Evolutionary conservation across 345 rosid genomes (phyloP).

Genomic region (Arabidopsis suecica): DNA sequence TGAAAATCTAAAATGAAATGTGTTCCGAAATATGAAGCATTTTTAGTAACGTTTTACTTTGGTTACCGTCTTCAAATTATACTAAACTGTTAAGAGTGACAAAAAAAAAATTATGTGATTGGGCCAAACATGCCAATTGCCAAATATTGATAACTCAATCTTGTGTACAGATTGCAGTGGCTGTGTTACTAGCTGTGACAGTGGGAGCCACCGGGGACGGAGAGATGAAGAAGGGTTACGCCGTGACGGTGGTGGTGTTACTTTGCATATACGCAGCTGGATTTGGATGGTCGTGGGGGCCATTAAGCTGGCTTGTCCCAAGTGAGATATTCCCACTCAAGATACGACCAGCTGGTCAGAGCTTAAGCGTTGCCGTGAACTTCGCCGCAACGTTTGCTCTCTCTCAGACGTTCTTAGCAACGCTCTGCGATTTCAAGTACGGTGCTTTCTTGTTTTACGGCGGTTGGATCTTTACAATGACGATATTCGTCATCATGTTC

Average conservation of each 20-base stretch:
- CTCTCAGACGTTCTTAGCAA: slow-evolving; percentile 63
- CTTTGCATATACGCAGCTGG: slow-evolving; percentile 58
- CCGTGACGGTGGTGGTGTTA: slow-evolving; percentile 49
- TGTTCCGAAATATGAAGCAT: no score
- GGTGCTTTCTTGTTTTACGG: slow-evolving; percentile 68
- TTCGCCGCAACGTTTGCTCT: slow-evolving; percentile 60
- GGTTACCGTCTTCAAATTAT: neutral
- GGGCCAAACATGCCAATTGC: neutral
- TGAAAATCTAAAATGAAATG: neutral
- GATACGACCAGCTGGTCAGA: slow-evolving; percentile 59
- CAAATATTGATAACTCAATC: neutral
- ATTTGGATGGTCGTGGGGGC: slow-evolving; percentile 90
- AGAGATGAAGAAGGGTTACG: slow-evolving; percentile 34
- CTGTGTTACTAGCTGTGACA: slow-evolving; percentile 45
- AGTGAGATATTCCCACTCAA: slow-evolving; percentile 70
- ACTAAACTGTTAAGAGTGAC: no score
- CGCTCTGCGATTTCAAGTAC: slow-evolving; percentile 55
- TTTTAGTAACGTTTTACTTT: neutral
- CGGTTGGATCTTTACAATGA: slow-evolving; percentile 49
- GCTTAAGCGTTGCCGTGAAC: slow-evolving; percentile 59
- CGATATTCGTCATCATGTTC: slow-evolving; percentile 36
- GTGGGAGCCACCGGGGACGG: slow-evolving; percentile 35
- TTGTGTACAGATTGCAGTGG: slow-evolving; percentile 43
- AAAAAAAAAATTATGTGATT: neutral
- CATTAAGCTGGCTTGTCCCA: slow-evolving; percentile 69